These are phyloP conservation scores for Leccinum boreale DNA, from an alignment of 768 basidiomycete genomes.

Conservation along the genomic window DNA sequence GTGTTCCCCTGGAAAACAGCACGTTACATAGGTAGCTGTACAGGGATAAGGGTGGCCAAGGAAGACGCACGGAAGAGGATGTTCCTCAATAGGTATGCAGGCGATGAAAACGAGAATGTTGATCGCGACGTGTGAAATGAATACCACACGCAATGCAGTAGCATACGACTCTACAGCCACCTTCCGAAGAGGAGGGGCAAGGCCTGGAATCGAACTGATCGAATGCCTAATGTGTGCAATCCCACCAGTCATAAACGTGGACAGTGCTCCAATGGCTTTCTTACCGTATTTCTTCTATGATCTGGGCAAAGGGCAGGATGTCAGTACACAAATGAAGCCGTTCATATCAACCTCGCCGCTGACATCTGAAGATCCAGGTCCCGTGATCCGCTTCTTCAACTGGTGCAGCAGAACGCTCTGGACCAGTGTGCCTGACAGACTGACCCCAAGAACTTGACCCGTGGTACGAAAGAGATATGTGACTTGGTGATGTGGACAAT, in stretches of 20 bases:
- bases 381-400: slow-evolving; percentile 71
- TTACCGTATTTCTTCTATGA: slow-evolving; percentile 70
- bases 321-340: slow-evolving; percentile 17
- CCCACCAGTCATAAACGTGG: slow-evolving; percentile 13
- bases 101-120: slow-evolving; percentile 65
- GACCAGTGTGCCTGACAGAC: slow-evolving; percentile 77
- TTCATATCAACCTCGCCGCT: slow-evolving; percentile 34
- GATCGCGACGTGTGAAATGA: slow-evolving; percentile 72
- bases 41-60: slow-evolving; percentile 6
- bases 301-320: slow-evolving; percentile 40
- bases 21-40: slow-evolving; percentile 16
- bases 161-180: slow-evolving; percentile 78
- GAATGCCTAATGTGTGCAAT: slow-evolving; percentile 49
- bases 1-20: slow-evolving; percentile 47
- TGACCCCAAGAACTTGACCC: slow-evolving; percentile 94
- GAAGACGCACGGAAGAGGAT: slow-evolving; percentile 46
- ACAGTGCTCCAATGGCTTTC: slow-evolving; percentile 13
- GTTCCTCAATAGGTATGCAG: slow-evolving; percentile 75
- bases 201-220: slow-evolving; percentile 63
- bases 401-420: slow-evolving; percentile 75
- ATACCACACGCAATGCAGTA: slow-evolving; percentile 75
- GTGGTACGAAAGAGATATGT: slow-evolving; percentile 92
- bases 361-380: slow-evolving; percentile 70
- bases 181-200: slow-evolving; percentile 51
- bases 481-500: slow-evolving; percentile 45